Base-by-base conservation (phyloP, 768 basidiomycete species). In the Holtermannia corniformis region DNA sequence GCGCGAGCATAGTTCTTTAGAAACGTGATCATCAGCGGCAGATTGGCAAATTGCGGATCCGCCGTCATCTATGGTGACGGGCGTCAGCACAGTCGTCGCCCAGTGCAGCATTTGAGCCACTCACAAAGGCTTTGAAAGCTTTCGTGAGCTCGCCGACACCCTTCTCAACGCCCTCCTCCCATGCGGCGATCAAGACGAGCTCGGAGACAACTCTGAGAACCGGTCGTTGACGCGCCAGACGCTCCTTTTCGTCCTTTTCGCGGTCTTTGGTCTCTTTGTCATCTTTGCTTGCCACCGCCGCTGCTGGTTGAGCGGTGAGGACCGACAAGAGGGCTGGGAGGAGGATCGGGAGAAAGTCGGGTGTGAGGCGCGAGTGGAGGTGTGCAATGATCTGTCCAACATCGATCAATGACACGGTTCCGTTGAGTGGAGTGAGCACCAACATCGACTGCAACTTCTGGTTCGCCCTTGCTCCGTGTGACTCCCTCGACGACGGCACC, bases 381-480 rank as follows among this genome's bases (percentile, higher is more conserved):
- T 84, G 78, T 44, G 86, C 90, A 58, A 95, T 85, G 57, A 95
- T 77, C 93, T 99, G 61, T 28, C 47, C 41, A 7, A 7, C 2
- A 21, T 24, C 4, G 28, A 16, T 19, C 22, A 51, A 14, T 49
- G 37, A 11, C n/a, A 24, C 21, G 24, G 7, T 20, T 16, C 1
- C 44, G 47, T 10, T 12, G 16, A 4, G n/a, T 21, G 2, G 14
- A 26, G 2, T 43, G 4, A 20, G 5, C 19, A 56, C 76, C 60
- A 56, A 93, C 95, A 79, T 97, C 92, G 16, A 90, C 86, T 23
- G 90, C 89, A 53, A 88, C 79, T 62, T 99, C 93, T 59, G 84
- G 83, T 71, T 95, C 93, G 0, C 86, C 87, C 75, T 90, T 95
- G 72, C 91, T 93, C 58, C 85, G 81, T 7, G 73, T 73, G 40